Evolutionary conservation across 225 moss, liverwort and hornwort species (phyloP).

Genomic region (Sphagnum tenellum): DNA sequence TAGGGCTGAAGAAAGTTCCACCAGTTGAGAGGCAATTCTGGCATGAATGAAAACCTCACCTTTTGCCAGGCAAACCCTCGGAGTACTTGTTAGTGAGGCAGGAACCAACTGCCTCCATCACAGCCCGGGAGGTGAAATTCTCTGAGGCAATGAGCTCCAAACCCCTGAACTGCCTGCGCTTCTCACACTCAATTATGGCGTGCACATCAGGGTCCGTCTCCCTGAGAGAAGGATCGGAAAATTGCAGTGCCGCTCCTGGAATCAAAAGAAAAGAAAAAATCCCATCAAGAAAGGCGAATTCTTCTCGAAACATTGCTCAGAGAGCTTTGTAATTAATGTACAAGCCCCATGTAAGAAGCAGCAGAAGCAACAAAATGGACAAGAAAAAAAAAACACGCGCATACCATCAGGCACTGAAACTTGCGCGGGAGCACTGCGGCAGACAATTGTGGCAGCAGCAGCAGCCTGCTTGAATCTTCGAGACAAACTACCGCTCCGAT

Average conservation of each 20-base stretch:
- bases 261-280: no score
- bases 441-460: background rate
- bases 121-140: conserved; percentile 81
- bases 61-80: conserved; percentile 80
- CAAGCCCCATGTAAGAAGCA: no score
- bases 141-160: conserved; percentile 88
- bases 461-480: no score
- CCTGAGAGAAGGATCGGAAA: conserved; percentile 44
- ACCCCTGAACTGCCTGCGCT: conserved; percentile 66
- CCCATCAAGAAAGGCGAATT: background rate
- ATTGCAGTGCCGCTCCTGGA: conserved; percentile 33
- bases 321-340: no score
- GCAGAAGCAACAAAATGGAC: no score
- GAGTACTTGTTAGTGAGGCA: conserved; percentile 92
- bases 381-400: no score
- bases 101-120: conserved; percentile 93
- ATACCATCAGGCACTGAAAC: conserved; percentile 29
- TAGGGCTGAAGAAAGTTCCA: no score
- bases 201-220: conserved; percentile 72
- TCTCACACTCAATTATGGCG: conserved; percentile 71
- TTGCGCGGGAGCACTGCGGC: conserved; percentile 15
- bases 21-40: no score
- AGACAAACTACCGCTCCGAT: no score
- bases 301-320: no score
- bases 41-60: conserved; percentile 16